A percentile compares a stretch with the other conserved stretches of the same genome.
Evolutionary conservation across 78 protist species (phyloP).

Genomic region (Dictyostelium purpureum): DNA sequence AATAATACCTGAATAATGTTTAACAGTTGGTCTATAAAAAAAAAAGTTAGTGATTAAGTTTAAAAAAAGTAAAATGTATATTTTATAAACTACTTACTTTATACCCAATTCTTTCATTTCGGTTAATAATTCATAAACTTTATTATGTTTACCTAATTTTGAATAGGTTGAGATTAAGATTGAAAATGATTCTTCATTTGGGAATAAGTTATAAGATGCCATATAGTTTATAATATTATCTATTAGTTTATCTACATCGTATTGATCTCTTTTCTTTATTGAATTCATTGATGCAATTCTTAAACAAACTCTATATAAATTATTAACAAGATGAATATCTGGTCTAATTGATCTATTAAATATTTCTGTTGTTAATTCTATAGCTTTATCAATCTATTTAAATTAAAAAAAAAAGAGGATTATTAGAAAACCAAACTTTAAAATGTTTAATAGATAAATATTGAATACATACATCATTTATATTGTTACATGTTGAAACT

Average conservation of each 20-base stretch:
- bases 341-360: conserved; percentile 42
- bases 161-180: conserved; percentile 48
- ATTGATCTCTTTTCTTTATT: neutral
- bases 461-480: conserved; percentile 14
- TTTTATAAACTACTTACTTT: conserved; percentile 4
- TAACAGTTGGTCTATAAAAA: conserved; percentile 22
- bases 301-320: conserved; percentile 12
- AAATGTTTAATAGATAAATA: neutral
- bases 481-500: conserved; percentile 37
- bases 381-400: conserved; percentile 49
- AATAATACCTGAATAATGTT: conserved; percentile 56
- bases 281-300: neutral
- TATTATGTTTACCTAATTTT: neutral
- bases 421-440: too few relatives aligned
- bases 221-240: conserved; percentile 19
- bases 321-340: conserved; percentile 34
- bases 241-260: neutral
- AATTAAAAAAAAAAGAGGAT: neutral
- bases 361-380: conserved; percentile 38
- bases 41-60: neutral
- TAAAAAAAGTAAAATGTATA: neutral
- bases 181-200: conserved; percentile 32
- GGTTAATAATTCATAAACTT: conserved; percentile 53
- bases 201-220: conserved; percentile 14
- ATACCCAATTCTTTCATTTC: conserved; percentile 63